phyloP scores from a whole-genome alignment of 2,329 filamentous ascomycete genomes.

The Endothia cerciana region DNA sequence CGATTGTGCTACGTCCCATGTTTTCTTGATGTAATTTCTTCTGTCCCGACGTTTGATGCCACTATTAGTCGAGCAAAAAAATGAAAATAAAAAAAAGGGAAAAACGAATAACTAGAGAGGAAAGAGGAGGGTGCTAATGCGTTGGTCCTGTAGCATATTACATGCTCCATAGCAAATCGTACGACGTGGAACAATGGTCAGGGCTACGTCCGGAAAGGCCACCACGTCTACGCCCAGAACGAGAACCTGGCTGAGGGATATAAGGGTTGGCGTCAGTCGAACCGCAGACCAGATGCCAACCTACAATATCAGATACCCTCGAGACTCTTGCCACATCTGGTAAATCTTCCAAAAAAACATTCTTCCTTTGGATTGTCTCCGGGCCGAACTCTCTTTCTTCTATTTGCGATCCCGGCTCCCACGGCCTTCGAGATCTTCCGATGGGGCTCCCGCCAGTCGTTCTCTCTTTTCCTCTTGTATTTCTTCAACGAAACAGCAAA shows the following conservation, averaged over 20 bases:
- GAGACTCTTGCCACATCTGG: background rate
- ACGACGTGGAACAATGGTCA: background rate
- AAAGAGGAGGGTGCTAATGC: background rate
- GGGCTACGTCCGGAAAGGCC: background rate
- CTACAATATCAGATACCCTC: background rate
- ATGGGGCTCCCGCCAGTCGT: background rate
- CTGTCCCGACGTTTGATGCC: background rate
- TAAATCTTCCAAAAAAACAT: background rate
- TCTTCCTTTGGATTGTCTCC: too few relatives aligned
- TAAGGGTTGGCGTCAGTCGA: background rate
- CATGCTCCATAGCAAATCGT: background rate
- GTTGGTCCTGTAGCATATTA: background rate
- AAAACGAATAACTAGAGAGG: too few relatives aligned
- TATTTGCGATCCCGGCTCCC: too few relatives aligned
- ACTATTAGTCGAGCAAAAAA: too few relatives aligned
- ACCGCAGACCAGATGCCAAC: background rate
- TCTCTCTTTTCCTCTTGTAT: background rate
- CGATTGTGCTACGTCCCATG: background rate
- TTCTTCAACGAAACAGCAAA: too few relatives aligned
- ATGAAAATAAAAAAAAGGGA: too few relatives aligned
- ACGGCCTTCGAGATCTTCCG: too few relatives aligned
- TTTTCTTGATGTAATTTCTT: background rate
- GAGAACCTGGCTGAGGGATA: conserved; percentile 1
- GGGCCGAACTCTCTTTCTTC: too few relatives aligned
- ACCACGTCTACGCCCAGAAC: conserved; percentile 5